Evolutionary conservation across 306 rosid species (phyloP), one percentile per base, ranked within the genome.

Genomic region (Castanospermum australe): DNA sequence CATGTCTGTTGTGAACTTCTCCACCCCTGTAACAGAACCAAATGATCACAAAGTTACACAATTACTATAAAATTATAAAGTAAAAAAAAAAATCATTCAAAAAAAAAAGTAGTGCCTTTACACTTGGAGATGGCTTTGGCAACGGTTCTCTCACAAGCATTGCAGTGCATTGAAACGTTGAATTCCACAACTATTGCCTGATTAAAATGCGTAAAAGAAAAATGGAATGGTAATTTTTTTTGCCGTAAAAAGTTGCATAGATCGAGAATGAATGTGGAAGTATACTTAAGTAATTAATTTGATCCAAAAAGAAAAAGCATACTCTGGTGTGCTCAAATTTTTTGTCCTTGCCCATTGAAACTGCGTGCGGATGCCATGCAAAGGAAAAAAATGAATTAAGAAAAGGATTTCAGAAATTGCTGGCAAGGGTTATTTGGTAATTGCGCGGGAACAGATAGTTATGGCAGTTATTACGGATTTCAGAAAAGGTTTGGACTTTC

Each of bases 161-260:
- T 85, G 39, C 97, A 94, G 54, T 94, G 70, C 97, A 94, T 91
- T 41, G 97, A 86, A 44, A 92, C 88, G 10, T 84, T 87, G 81
- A 28, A 91, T 81, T 92, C 94, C 24, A 81, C 87, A 12, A 61
- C 69, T 50, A 81, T 28, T 32, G 35, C 73, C 92, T 88, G 33
- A 47, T 57, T 17, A 35, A 39, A 54, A 54, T 41, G 35, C 12
- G 71, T 39, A n/a, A n/a, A n/a, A n/a, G n/a, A n/a, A n/a, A n/a
- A n/a, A n/a, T n/a, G n/a, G n/a, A n/a, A n/a, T n/a, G n/a, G n/a
- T n/a, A n/a, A n/a, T n/a, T n/a, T n/a, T n/a, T n/a, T n/a, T n/a
- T n/a, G n/a, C n/a, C n/a, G n/a, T n/a, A n/a, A n/a, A n/a, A n/a
- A n/a, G n/a, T n/a, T n/a, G n/a, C n/a, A n/a, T n/a, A n/a, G n/a